Conservation (phyloP, 2,329 filamentous ascomycete species). For the Scedosporium boydii region DNA sequence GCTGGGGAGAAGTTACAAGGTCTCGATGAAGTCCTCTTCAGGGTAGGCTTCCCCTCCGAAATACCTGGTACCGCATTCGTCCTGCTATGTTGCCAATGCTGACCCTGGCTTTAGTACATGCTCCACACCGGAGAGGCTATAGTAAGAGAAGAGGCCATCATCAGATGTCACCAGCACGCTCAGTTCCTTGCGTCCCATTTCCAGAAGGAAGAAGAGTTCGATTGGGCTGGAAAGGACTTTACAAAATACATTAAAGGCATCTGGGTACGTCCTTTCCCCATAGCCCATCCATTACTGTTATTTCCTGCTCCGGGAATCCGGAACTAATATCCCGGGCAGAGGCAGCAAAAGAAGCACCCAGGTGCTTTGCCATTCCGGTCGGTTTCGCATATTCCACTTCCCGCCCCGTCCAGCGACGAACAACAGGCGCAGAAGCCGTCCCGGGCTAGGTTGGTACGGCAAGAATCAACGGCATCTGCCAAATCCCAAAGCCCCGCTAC, state of each 20-base stretch:
- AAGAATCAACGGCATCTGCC: neutral
- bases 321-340: neutral
- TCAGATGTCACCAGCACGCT: slow-evolving; percentile 37
- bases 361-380: neutral
- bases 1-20: slow-evolving; percentile 16
- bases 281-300: neutral
- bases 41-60: slow-evolving; percentile 13
- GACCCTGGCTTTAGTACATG: slow-evolving; percentile 33
- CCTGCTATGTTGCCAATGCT: slow-evolving; percentile 1
- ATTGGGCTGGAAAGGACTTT: slow-evolving; percentile 37
- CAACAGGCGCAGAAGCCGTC: slow-evolving; percentile 8
- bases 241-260: slow-evolving; percentile 33
- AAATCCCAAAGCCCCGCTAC: neutral
- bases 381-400: neutral
- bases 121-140: slow-evolving; percentile 42
- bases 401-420: neutral
- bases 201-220: slow-evolving; percentile 26
- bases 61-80: neutral
- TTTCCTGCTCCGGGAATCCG: neutral
- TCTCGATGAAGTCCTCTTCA: slow-evolving; percentile 23
- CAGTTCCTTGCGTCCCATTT: slow-evolving; percentile 45
- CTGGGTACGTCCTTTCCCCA: slow-evolving; percentile 4
- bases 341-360: neutral
- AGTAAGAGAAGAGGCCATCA: slow-evolving; percentile 37
- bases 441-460: slow-evolving; percentile 9